Evolutionary conservation across 75 land plant species (phyloP).

Genomic region (Picea glauca): DNA sequence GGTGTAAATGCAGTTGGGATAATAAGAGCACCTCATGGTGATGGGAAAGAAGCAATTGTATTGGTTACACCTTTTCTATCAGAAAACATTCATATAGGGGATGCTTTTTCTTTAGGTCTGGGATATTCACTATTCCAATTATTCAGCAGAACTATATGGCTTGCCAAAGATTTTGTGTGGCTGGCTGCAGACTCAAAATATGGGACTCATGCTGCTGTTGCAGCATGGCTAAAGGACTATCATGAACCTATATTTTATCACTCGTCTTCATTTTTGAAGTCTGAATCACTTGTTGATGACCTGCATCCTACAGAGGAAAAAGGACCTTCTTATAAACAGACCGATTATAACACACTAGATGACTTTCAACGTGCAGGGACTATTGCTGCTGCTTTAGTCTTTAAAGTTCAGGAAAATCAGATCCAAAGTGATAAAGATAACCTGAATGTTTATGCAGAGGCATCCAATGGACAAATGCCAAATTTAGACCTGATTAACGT

Average conservation of each 20-base stretch:
- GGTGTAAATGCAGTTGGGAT: slow-evolving; percentile 82
- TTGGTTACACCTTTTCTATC: slow-evolving; percentile 83
- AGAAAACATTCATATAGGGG: slow-evolving; percentile 26
- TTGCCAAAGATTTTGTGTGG: slow-evolving; percentile 95
- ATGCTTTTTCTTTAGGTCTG: slow-evolving; percentile 64
- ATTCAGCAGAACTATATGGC: slow-evolving; percentile 64
- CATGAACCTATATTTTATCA: slow-evolving; percentile 45
- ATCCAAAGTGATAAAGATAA: slow-evolving; percentile 28
- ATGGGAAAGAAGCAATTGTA: slow-evolving; percentile 95
- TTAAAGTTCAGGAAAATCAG: slow-evolving; percentile 37
- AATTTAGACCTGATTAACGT: slow-evolving; percentile 89
- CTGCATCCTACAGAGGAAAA: neutral
- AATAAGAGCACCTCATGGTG: slow-evolving; percentile 84
- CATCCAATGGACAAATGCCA: slow-evolving; percentile 97
- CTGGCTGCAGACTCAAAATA: slow-evolving; percentile 76
- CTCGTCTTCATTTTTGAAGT: neutral
- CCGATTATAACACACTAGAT: slow-evolving; percentile 5
- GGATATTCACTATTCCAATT: slow-evolving; percentile 68
- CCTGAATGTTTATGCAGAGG: slow-evolving; percentile 76
- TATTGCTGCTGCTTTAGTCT: slow-evolving; percentile 87
- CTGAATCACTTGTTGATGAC: slow-evolving; percentile 1
- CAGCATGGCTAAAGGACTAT: slow-evolving; percentile 85
- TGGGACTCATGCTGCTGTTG: slow-evolving; percentile 69
- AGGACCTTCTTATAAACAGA: neutral
- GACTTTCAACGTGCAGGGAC: slow-evolving; percentile 84